A percentile compares a stretch with the other conserved stretches of the same genome.
Evolutionary conservation across 495 filamentous ascomycete genomes (phyloP).

Genomic region (Cryomyces antarcticus): DNA sequence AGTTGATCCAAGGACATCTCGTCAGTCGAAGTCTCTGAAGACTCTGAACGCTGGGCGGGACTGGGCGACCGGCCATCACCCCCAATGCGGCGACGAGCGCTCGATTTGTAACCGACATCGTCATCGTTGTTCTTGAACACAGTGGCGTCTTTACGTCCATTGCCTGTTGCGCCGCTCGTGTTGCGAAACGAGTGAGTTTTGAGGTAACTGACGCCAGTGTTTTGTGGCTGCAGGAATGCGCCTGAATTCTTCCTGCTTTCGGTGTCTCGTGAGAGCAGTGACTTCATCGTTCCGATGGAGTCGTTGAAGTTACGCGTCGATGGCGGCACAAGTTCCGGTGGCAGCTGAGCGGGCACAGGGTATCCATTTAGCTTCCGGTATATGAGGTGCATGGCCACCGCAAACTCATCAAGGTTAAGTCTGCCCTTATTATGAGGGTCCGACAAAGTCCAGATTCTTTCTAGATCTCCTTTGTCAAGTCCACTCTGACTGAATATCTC

Average conservation of each 20-base stretch:
- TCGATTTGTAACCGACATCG: slow-evolving; percentile 74
- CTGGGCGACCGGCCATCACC: slow-evolving; percentile 58
- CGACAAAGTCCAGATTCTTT: slow-evolving; percentile 85
- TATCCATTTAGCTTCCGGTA: slow-evolving; percentile 94
- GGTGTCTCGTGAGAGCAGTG: slow-evolving; percentile 75
- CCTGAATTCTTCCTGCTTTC: slow-evolving; percentile 65
- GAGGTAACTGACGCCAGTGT: slow-evolving; percentile 92
- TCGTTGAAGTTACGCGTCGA: slow-evolving; percentile 88
- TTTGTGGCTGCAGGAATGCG: slow-evolving; percentile 74
- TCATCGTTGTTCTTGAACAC: slow-evolving; percentile 93
- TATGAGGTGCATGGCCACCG: slow-evolving; percentile 97
- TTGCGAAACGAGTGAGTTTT: slow-evolving; percentile 84
- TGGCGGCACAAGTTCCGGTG: slow-evolving; percentile 84
- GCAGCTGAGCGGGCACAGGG: slow-evolving; percentile 75
- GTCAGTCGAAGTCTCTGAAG: slow-evolving; percentile 48
- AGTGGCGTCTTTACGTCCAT: slow-evolving; percentile 76
- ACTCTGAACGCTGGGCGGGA: slow-evolving; percentile 42
- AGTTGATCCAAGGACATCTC: slow-evolving; percentile 75
- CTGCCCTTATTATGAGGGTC: slow-evolving; percentile 85
- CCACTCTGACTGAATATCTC: slow-evolving; percentile 97
- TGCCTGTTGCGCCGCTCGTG: slow-evolving; percentile 20
- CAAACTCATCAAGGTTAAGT: slow-evolving; percentile 94
- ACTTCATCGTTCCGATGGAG: slow-evolving; percentile 82
- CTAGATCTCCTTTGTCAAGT: slow-evolving; percentile 69
- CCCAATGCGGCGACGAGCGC: slow-evolving; percentile 66